Evolutionary conservation across 2,329 filamentous ascomycete genomes (phyloP).

Genomic region (Diaporthe sp.): DNA sequence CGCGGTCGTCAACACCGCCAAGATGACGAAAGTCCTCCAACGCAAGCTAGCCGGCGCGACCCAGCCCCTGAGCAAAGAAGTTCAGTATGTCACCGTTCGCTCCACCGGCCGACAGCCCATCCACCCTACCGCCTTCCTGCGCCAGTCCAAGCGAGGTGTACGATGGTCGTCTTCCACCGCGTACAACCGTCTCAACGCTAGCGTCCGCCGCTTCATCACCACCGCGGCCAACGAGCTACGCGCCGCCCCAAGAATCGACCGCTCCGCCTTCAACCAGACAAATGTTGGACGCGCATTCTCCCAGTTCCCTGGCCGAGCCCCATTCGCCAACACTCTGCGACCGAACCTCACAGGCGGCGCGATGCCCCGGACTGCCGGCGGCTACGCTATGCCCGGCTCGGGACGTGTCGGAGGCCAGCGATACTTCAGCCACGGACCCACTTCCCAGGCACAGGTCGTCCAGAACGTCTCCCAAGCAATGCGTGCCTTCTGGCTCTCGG

Average conservation of each 20-base stretch:
- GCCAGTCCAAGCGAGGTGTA: slow-evolving; percentile 62
- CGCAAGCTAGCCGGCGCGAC: slow-evolving; percentile 61
- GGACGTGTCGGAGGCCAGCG: slow-evolving; percentile 79
- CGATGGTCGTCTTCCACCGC: slow-evolving; percentile 64
- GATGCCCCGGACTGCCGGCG: slow-evolving; percentile 86
- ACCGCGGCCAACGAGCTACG: slow-evolving; percentile 53
- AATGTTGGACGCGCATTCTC: slow-evolving; percentile 65
- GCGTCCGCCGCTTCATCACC: slow-evolving; percentile 66
- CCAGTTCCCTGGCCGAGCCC: slow-evolving; percentile 80
- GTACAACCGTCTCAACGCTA: slow-evolving; percentile 58
- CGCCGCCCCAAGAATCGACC: slow-evolving; percentile 57
- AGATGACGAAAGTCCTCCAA: slow-evolving; percentile 65
- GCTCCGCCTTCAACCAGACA: slow-evolving; percentile 63
- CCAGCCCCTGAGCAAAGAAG: slow-evolving; percentile 59
- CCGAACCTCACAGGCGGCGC: slow-evolving; percentile 93
- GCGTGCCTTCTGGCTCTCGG: slow-evolving; percentile 91
- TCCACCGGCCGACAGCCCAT: slow-evolving; percentile 62
- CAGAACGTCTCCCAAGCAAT: slow-evolving; percentile 96
- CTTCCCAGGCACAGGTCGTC: slow-evolving; percentile 88
- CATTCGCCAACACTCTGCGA: slow-evolving; percentile 89
- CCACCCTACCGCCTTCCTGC: slow-evolving; percentile 63
- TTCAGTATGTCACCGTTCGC: slow-evolving; percentile 62
- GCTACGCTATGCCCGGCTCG: slow-evolving; percentile 82
- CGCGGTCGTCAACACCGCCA: slow-evolving; percentile 58
- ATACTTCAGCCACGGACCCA: slow-evolving; percentile 91